Evolutionary conservation across 2,329 filamentous ascomycete species (phyloP), one percentile per base, ranked within the genome.

Genomic region (Berkeleyomyces rouxiae): DNA sequence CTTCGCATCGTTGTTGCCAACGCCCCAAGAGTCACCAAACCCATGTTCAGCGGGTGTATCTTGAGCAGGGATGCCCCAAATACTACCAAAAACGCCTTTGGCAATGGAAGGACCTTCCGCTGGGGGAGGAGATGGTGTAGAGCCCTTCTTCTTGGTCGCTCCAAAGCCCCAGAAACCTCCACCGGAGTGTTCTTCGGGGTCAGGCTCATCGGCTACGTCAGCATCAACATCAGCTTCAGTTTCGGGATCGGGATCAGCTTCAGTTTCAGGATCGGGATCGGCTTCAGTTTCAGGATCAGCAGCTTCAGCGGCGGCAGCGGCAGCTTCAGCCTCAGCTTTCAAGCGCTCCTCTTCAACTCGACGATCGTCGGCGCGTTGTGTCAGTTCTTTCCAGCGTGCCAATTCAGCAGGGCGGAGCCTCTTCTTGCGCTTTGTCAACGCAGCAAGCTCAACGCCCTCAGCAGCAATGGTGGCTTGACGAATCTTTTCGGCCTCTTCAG

Each of bases 371-470:
- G 71, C 69, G 40, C 70, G 73, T 44, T 71, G 70, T 7, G 70
- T 72, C 5, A 78, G 67, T 6, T 67, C 67, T 42, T 74, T 71
- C 36, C 74, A 71, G 64, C 75, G 77, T 64, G 79, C 76, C 59
- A 78, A 70, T 40, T 78, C 77, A 63, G 73, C 77, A 66, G 75
- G 79, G 1, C 68, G 69, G 10, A 78, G 67, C 64, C 72, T 79
- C 68, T 78, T 82, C 67, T 78, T 80, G 68, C 80, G 82, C 33
- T 73, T 72, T 51, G 75, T 76, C 3, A 78, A 70, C 3, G 70
- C 68, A 11, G 70, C 73, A 10, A 77, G 69, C 63, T 78, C 73
- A 9, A 70, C 69, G 64, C 76, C 72, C n/a, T 58, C 61, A 5
- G 42, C 53, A 11, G 46, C 53, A 59, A 55, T 55, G n/a, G 42